Base-by-base conservation (phyloP, 1,284 basidiomycete genomes). In the Porodaedalea pini region DNA sequence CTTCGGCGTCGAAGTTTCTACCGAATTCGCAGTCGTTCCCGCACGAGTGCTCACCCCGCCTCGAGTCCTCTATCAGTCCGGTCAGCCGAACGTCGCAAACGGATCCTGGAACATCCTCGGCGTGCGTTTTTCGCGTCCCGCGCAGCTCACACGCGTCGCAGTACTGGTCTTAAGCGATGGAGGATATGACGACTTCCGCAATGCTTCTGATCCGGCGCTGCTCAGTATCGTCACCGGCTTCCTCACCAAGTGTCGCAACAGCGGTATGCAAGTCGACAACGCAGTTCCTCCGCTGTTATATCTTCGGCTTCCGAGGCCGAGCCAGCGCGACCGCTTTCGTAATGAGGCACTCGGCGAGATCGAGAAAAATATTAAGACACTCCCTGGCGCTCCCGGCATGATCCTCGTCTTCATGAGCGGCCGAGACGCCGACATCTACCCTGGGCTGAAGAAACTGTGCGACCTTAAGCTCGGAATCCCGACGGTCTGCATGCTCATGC, bases 81-180 rank as follows among this genome's bases (percentile, higher is more conserved):
- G 58, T 1, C 17, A 52, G 8, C 49, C 49, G 19, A 54, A 17
- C 32, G 50, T 60, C n/a, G 44, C 47, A 13, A 78, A 85, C 39
- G 88, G 83, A 0, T 78, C 78, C 25, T 91, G 89, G 89, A 90
- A 90, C 61, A 82, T 89, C 52, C 65, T 85, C 25, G 74, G 84
- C 21, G 44, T 53, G 4, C 34, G 40, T n/a, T 60, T 60, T 25
- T 50, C 44, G 17, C 17, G 32, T 8, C 48, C 58, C 13, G 58
- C 50, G 4, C 23, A 36, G n/a, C 39, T 56, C 39, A 31, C 41
- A 15, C 36, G 36, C 8, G 31, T 19, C 13, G 54, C 54, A 4
- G 29, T 60, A 17, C 47, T 60, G 11, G 54, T 60, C 3, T 23
- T 60, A 2, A 25, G 25, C 8, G 54, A 56, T 21, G 54, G 53